A percentile compares a stretch with the other conserved stretches of the same genome.
phyloP scores from a whole-genome alignment of 2,329 filamentous ascomycete species.

The Epichloe hybrida region DNA sequence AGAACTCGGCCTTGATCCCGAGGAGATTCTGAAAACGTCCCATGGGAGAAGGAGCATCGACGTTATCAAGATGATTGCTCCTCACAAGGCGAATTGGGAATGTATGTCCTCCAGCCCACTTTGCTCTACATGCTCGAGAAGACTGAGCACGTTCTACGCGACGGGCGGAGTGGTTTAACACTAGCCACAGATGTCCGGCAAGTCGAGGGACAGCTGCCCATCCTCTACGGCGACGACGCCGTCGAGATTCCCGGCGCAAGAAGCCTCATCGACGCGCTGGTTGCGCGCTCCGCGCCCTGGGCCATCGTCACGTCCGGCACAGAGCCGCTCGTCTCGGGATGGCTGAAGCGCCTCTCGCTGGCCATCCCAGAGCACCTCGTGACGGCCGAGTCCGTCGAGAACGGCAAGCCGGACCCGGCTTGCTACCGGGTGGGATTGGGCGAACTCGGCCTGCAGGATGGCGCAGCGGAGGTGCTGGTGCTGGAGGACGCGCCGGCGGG shows the following conservation, averaged over 20 bases:
- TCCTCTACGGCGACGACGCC: constrained; percentile 62
- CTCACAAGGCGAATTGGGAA: constrained; percentile 82
- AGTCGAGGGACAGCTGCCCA: constrained; percentile 67
- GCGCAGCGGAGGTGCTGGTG: constrained; percentile 49
- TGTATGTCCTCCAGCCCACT: constrained; percentile 43
- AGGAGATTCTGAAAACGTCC: constrained; percentile 75
- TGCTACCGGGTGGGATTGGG: constrained; percentile 59
- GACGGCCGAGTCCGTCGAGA: constrained; percentile 60
- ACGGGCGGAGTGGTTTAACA: neutral
- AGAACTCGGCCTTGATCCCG: constrained; percentile 74
- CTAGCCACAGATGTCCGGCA: constrained; percentile 52
- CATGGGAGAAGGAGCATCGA: constrained; percentile 88
- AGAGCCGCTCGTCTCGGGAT: constrained; percentile 52
- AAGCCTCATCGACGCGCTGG: constrained; percentile 52
- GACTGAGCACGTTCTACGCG: neutral
- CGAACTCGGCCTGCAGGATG: constrained; percentile 39
- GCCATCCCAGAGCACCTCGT: constrained; percentile 54
- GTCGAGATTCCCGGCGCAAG: constrained; percentile 77
- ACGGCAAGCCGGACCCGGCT: constrained; percentile 64
- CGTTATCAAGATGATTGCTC: constrained; percentile 62
- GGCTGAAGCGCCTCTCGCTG: constrained; percentile 54
- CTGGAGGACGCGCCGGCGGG: constrained; percentile 84
- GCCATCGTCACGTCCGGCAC: constrained; percentile 75
- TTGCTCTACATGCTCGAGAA: neutral
- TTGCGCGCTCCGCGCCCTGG: constrained; percentile 54